Base-by-base conservation (phyloP, 495 filamentous ascomycete species). In the Daldinia concentrica region DNA sequence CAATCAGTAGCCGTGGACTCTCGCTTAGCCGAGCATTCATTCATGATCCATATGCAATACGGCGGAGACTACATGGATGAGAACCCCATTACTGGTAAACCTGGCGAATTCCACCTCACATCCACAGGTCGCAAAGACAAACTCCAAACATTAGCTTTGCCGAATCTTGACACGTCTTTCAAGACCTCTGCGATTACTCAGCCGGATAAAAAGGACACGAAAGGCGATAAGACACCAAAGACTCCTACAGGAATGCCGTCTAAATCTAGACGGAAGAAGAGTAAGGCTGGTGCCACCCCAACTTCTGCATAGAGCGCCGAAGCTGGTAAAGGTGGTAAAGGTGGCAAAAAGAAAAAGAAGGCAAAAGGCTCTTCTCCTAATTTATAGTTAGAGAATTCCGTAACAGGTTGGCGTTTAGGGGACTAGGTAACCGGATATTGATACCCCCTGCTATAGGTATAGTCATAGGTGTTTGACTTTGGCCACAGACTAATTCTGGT, bases 41-140 rank as follows among this genome's bases (percentile, higher is more conserved):
- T 93, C 55, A 81, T 82, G 58, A 82, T 95, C 27, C 82, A 90
- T 52, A 78, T 89, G 15, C 84, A 85, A 37, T 90, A 89, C 62
- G 88, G 86, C 26, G 87, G 90, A 54, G 94, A 98, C 59, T 97
- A 88, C 79, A 93, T 95, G 88, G 93, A 99, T 79, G 93, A 97
- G 77, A 95, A 90, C 71, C 93, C 93, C 2, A 86, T 97, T 54
- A 88, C 91, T 1, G 94, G 94, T 51, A 90, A 92, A 72, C 94
- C 94, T 0, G 94, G 94, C 22, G 88, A 89, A n/a, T 97, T 97
- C 80, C 90, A 91, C 60, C 83, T 96, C 56, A 88, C 88, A 11
- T 89, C 84, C 30, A 87, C 88, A 4, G 85, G 86, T 2, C 79
- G 85, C 19, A 84, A 83, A 58, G 80, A 77, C 34, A 83, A 81